Base-by-base conservation (phyloP, 2,329 filamentous ascomycete species). In the Colletotrichum tanaceti region DNA sequence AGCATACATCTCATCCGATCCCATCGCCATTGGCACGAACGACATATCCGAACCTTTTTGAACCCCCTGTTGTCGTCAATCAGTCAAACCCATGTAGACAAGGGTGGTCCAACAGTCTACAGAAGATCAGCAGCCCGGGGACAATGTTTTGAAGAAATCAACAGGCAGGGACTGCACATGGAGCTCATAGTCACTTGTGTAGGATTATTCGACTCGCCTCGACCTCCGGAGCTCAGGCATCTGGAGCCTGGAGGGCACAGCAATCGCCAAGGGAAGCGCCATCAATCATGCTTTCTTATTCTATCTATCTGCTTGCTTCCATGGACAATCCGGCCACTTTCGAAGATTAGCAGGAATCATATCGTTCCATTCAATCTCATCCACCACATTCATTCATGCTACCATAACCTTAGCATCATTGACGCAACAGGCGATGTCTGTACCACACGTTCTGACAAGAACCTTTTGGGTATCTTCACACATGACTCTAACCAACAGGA, bases 401-500 rank as follows among this genome's bases (percentile, higher is more conserved):
- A 47, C 32, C 16, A n/a, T n/a, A 35, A 24, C n/a, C 5, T 20
- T 32, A 46, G 7, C 57, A 59, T 59, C 44, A 49, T 22, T n/a
- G n/a, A 49, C 28, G 5, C 32, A n/a, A 35, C n/a, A 47, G 14
- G 13, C 20, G n/a, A 22, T 22, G 57, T 5, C 20, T 18, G 32
- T 9, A 39, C 22, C 32, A 7, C 32, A 7, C 32, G 32, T 35
- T 35, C 32, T 2, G 57, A 38, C 32, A 11, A 32, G 20, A 28
- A 41, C 38, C 44, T 38, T 20, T 20, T 13, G 22, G 47, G 32
- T 13, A 39, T 43, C 50, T 39, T 50, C 32, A 32, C 35, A 47
- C 57, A 65, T 62, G 63, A 65, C 57, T 65, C 49, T 62, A 20
- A 18, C 63, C 57, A 62, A 57, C 52, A 28, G 47, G 38, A 13